A percentile compares a stretch with the other conserved stretches of the same genome.
These are phyloP conservation scores for Polyplosphaeria fusca DNA, from an alignment of 495 filamentous ascomycete genomes.

Conservation along the genomic window DNA sequence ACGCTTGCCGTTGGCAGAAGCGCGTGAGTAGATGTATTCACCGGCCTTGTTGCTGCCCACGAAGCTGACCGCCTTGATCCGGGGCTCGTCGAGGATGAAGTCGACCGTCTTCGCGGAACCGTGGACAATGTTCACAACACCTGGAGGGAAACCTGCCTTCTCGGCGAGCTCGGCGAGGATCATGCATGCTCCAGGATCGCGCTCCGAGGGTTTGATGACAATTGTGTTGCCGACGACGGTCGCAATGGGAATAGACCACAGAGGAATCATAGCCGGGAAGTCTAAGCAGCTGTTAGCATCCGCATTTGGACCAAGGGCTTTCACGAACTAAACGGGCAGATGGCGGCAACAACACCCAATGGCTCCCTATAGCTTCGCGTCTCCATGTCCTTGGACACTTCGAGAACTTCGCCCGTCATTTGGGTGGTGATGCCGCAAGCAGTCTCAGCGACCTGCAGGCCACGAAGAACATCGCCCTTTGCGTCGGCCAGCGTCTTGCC, in stretches of 20 bases:
- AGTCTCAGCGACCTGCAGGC: conserved; percentile 94
- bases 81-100: conserved; percentile 94
- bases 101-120: conserved; percentile 88
- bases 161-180: conserved; percentile 89
- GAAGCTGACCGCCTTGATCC: conserved; percentile 97
- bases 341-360: conserved; percentile 89
- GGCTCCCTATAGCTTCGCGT: conserved; percentile 90
- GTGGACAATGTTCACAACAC: conserved; percentile 93
- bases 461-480: conserved; percentile 89
- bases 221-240: conserved; percentile 92
- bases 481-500: conserved; percentile 98
- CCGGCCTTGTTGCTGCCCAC: conserved; percentile 95
- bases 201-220: conserved; percentile 95
- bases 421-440: conserved; percentile 93
- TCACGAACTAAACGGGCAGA: conserved; percentile 95
- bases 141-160: conserved; percentile 89
- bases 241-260: conserved; percentile 95
- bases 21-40: conserved; percentile 92
- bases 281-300: conserved; percentile 50
- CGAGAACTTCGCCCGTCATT: conserved; percentile 88
- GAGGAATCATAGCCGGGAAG: conserved; percentile 98
- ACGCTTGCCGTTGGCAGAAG: conserved; percentile 83
- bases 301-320: neutral
- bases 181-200: conserved; percentile 97
- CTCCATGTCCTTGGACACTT: conserved; percentile 99